A percentile compares a stretch with the other conserved stretches of the same genome.
phyloP scores from a whole-genome alignment of 2,329 filamentous ascomycete genomes.

The Emergomyces africanus region DNA sequence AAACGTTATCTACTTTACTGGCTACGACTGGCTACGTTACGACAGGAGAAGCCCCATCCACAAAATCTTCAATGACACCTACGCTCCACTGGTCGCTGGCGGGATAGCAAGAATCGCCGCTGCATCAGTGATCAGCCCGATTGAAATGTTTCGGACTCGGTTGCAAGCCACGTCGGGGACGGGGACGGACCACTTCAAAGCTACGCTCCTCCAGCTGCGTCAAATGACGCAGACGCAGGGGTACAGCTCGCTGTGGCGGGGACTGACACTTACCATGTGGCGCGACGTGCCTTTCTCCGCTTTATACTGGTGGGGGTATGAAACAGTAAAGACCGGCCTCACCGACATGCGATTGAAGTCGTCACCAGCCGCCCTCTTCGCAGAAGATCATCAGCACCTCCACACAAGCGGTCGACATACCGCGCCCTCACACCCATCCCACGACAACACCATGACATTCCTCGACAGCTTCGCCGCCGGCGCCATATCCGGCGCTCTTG shows the following conservation, averaged over 20 bases:
- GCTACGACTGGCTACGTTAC: constrained; percentile 86
- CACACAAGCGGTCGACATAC: constrained; percentile 28
- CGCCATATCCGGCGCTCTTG: constrained; percentile 67
- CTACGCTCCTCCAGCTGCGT: constrained; percentile 62
- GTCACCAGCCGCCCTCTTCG: background rate
- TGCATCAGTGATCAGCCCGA: constrained; percentile 70
- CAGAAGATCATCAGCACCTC: constrained; percentile 4
- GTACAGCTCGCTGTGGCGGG: constrained; percentile 76
- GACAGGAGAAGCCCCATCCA: constrained; percentile 61
- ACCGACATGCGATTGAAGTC: constrained; percentile 51
- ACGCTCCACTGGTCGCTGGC: constrained; percentile 69
- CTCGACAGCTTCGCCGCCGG: constrained; percentile 83
- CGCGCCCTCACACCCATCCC: constrained; percentile 45
- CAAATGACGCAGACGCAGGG: constrained; percentile 70
- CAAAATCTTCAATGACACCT: constrained; percentile 50
- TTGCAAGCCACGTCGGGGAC: constrained; percentile 61
- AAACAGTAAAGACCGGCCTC: constrained; percentile 60
- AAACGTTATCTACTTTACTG: constrained; percentile 98
- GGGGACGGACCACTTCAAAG: constrained; percentile 56
- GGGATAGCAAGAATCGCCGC: constrained; percentile 65
- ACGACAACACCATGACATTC: constrained; percentile 66
- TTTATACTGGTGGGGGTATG: constrained; percentile 97
- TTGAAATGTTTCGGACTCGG: constrained; percentile 87
- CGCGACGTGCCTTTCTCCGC: constrained; percentile 94
- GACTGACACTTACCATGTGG: constrained; percentile 84